Base-by-base conservation (phyloP, 176 grass and related monocot species). In the Aegilops umbellulata region DNA sequence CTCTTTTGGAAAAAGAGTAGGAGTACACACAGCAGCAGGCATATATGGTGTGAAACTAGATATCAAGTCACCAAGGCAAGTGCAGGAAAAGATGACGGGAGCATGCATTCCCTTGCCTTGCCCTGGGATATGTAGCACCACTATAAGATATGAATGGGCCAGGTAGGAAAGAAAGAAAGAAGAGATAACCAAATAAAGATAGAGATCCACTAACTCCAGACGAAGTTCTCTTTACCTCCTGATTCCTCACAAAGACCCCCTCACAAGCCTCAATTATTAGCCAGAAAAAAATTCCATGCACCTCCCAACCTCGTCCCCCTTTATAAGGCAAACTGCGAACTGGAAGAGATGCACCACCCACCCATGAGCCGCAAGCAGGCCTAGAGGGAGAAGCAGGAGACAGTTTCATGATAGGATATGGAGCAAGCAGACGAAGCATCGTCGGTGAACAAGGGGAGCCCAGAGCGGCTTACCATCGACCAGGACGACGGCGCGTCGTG, bases 321-420 rank as follows among this genome's bases (percentile, higher is more conserved):
- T 93, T 96, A 91, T 93, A 90, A 93, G 81, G 76, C 57, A 82
- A 93, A 83, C 82, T 89, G 77, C 35, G 75, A 87, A 87, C 84
- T 84, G 20, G 75, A 57, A 80, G 63, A 75, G 69, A 86, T 82
- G 86, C 77, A 87, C 78, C 80, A 58, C 55, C 78, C 80, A 89
- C 29, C 77, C 80, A 86, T 72, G 86, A 84, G 79, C 61, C 58
- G 76, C 82, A 78, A 74, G 2, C 65, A 72, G 24, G 19, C n/a
- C 20, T 46, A 61, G 74, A 87, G 80, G 35, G 55, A 44, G 34
- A 81, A 55, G 32, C 31, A 60, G 67, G 47, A 75, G 64, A 74
- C 42, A 71, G 65, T 20, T 66, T 31, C 61, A 80, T 66, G 42
- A 14, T 58, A 88, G 39, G 30, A 74, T 39, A 93, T 93, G 90